Evolutionary conservation across 2,329 filamentous ascomycete species (phyloP), one percentile per base, ranked within the genome.

Genomic region (Cladosporium oxysporum): DNA sequence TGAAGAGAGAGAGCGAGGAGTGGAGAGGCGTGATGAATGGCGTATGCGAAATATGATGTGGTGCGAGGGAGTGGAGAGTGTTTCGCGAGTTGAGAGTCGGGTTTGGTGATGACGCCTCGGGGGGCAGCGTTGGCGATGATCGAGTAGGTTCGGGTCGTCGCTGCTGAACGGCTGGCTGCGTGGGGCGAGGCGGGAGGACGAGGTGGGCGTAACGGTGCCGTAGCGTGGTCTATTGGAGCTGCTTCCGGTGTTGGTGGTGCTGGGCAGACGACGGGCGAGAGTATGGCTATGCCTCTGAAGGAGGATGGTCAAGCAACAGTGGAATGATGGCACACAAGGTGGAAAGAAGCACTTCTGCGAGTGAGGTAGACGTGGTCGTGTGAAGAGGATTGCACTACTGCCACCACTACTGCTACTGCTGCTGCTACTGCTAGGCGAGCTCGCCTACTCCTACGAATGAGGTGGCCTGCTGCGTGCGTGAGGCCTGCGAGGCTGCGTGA

Each of bases 121-220:
- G 28, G 33, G 33, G 33, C 33, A 35, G 55, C 12, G 55, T 35
- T 58, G 50, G 33, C 33, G 37, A 18, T 44, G 29, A 33, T 55
- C 52, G 52, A 55, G 52, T 55, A 55, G 52, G 52, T 55, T 55
- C 52, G 52, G 52, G 28, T 55, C 52, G 52, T 31, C 26, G 52
- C 28, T 31, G 28, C 28, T 52, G 49, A 52, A 52, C 41, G 41
- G 49, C 28, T 53, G 50, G 28, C 50, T 55, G 52, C 50, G 50
- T 31, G 50, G 50, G 50, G 26, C 50, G 7, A 47, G n/a, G 2
- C 41, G 41, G 41, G 41, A 47, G 41, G 41, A 21, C n/a, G 41
- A 47, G n/a, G 41, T 47, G 21, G 41, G n/a, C 41, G 41, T n/a
- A 47, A 47, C 41, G 41, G 41, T 21, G 41, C n/a, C 41, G 41